Evolutionary conservation across 805 yeast genomes (phyloP).

Genomic region (Lipomyces sp.): DNA sequence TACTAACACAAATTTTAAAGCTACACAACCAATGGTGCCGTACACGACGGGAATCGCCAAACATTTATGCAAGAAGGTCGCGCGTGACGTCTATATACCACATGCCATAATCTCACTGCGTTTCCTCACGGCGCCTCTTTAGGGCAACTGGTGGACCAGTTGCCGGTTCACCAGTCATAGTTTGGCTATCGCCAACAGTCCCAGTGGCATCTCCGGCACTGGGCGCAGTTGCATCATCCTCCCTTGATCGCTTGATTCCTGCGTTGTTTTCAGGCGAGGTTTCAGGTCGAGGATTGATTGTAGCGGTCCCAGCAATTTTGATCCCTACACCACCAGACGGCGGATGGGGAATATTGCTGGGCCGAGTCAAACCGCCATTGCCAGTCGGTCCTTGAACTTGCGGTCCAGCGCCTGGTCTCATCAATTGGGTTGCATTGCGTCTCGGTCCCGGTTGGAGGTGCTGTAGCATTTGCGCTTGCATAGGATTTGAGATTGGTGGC

Average conservation of each 20-base stretch:
- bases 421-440: conserved; percentile 14
- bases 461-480: conserved; percentile 14
- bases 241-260: conserved; percentile 7
- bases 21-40: too few relatives aligned
- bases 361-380: conserved; percentile 1
- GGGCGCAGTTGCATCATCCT: conserved; percentile 2
- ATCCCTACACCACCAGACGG: not conserved
- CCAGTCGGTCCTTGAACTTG: not conserved
- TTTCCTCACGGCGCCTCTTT: conserved; percentile 33
- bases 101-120: conserved; percentile 13
- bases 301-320: conserved; percentile 1
- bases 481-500: not conserved
- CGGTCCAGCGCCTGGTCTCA: conserved; percentile 19
- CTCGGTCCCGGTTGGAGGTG: conserved; percentile 20
- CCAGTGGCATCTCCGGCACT: conserved; percentile 2
- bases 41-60: not conserved
- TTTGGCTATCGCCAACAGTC: not conserved
- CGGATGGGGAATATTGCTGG: conserved; percentile 1
- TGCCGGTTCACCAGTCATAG: conserved; percentile 3
- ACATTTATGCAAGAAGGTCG: not conserved
- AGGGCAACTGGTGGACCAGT: conserved; percentile 26
- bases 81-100: not conserved
- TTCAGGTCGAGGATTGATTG: conserved; percentile 12
- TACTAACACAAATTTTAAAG: too few relatives aligned
- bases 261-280: conserved; percentile 3